phyloP scores from a whole-genome alignment of 371 early-diverging fungal genomes.

The Mucor irregularis region DNA sequence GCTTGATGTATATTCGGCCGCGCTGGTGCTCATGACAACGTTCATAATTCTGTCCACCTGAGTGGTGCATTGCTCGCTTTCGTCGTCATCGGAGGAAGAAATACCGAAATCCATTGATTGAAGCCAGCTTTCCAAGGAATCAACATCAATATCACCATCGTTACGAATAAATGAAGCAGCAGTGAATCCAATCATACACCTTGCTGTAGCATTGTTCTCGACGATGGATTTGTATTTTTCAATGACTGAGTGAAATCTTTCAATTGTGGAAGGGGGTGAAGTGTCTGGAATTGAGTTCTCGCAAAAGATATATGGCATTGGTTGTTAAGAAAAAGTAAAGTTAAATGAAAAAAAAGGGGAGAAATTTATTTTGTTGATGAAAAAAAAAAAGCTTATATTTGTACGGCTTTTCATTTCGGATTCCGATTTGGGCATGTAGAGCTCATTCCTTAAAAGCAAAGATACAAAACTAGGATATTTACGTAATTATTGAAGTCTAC shows the following conservation, averaged over 20 bases:
- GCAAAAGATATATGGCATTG: no score
- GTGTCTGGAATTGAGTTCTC: no score
- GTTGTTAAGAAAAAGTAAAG: no score
- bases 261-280: no score
- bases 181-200: constrained; percentile 19
- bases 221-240: constrained; percentile 6
- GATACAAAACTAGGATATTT: no score
- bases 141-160: constrained; percentile 4
- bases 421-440: no score
- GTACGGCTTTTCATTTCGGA: no score
- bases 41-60: neutral
- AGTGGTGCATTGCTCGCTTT: neutral
- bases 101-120: neutral
- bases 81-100: neutral
- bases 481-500: no score
- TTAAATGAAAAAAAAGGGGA: no score
- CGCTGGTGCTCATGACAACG: neutral
- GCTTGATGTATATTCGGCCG: neutral
- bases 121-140: constrained; percentile 12
- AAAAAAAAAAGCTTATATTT: no score
- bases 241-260: constrained; percentile 3
- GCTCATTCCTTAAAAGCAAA: no score
- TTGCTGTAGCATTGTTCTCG: constrained; percentile 6
- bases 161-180: constrained; percentile 14
- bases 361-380: no score